Percentiles rank a stretch among this genome's conserved stretches.
phyloP scores from a whole-genome alignment of 345 rosid genomes.

The Acer saccharum region DNA sequence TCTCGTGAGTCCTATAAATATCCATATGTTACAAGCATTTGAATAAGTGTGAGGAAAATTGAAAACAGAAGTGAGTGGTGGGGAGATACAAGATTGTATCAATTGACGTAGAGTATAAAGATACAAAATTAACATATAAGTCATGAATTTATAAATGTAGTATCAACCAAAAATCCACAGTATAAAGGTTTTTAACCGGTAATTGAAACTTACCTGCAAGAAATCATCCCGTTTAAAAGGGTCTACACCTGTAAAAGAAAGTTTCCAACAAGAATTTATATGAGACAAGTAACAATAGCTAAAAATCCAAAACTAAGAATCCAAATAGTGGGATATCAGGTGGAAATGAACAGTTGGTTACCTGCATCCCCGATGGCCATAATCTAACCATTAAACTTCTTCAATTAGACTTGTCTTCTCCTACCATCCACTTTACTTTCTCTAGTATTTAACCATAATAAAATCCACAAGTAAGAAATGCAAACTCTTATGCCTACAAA shows the following conservation, averaged over 20 bases:
- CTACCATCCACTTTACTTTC: no score
- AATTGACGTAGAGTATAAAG: no score
- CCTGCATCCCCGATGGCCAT: conserved; percentile 99
- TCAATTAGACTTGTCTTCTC: no score
- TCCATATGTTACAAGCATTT: no score
- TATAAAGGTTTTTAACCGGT: conserved; percentile 2
- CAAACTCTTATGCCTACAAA: no score
- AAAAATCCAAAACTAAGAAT: neutral
- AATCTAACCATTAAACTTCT: conserved; percentile 93
- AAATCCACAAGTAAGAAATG: no score
- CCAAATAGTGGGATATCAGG: conserved; percentile 4
- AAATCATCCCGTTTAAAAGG: conserved; percentile 94
- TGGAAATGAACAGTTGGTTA: conserved; percentile 32
- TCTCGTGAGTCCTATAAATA: no score
- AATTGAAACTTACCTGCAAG: conserved; percentile 68
- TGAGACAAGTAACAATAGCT: conserved; percentile 41
- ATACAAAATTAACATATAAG: neutral
- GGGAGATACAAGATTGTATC: no score
- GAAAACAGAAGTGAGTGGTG: no score
- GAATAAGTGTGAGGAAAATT: no score
- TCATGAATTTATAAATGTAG: neutral
- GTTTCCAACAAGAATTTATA: conserved; percentile 48
- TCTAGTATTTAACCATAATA: no score
- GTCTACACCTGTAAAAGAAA: conserved; percentile 74
- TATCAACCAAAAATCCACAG: conserved; percentile 1